These are phyloP conservation scores for Betula pendula DNA, from an alignment of 306 rosid genomes.

Conservation along the genomic window DNA sequence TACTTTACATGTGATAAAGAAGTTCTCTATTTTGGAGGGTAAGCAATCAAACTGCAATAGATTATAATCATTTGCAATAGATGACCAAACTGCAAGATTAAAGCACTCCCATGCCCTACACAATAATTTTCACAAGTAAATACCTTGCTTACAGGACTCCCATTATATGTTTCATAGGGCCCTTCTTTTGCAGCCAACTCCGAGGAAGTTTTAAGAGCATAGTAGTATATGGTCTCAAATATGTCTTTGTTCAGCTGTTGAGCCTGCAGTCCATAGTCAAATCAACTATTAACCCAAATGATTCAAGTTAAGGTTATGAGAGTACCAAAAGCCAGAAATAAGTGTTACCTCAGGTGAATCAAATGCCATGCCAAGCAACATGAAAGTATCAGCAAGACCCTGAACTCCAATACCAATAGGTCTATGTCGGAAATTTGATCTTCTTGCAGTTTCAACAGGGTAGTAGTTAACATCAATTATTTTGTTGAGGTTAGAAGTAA, in stretches of 20 bases:
- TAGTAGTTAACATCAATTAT: slow-evolving; percentile 90
- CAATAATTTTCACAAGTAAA: background rate
- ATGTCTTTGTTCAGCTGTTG: slow-evolving; percentile 91
- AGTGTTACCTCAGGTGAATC: slow-evolving; percentile 86
- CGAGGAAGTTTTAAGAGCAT: slow-evolving; percentile 74
- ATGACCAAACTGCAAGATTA: background rate
- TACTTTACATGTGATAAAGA: background rate
- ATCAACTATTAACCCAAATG: slow-evolving; percentile 14
- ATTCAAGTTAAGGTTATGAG: slow-evolving; percentile 8
- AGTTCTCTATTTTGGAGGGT: background rate
- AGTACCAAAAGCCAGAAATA: background rate
- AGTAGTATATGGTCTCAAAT: slow-evolving; percentile 86
- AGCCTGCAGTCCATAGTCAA: slow-evolving; percentile 53
- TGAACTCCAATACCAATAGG: slow-evolving; percentile 99
- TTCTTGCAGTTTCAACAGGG: slow-evolving; percentile 82
- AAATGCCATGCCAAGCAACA: slow-evolving; percentile 88
- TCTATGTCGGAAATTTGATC: slow-evolving; percentile 81
- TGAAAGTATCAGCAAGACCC: slow-evolving; percentile 97
- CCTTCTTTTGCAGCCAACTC: slow-evolving; percentile 79
- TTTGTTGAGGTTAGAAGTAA: slow-evolving; percentile 79
- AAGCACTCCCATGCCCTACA: background rate
- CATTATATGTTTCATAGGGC: slow-evolving; percentile 73
- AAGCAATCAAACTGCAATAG: too few relatives aligned
- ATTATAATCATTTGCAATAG: too few relatives aligned
- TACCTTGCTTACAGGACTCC: slow-evolving; percentile 91